Evolutionary conservation across 495 filamentous ascomycete genomes (phyloP).

Genomic region (Collariella sp.): DNA sequence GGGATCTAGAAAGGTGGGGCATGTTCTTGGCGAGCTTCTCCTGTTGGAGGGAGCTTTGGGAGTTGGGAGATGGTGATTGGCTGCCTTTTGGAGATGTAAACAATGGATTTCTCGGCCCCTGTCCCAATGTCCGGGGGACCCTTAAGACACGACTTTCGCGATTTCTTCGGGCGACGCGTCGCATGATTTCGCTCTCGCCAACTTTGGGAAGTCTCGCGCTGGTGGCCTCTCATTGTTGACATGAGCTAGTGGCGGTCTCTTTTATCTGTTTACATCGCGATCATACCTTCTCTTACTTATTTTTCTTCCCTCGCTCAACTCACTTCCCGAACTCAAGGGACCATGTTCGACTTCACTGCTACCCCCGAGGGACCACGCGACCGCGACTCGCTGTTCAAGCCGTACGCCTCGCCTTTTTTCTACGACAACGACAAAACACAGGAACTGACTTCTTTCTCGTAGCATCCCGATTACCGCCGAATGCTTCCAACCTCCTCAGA

Average conservation of each 20-base stretch:
- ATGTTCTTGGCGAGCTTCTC: neutral
- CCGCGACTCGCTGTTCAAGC: neutral
- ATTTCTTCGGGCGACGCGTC: conserved; percentile 11
- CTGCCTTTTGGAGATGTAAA: conserved; percentile 23
- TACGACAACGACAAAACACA: neutral
- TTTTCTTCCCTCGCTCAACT: conserved; percentile 2
- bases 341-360: conserved; percentile 3
- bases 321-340: neutral
- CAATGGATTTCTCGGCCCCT: conserved; percentile 8
- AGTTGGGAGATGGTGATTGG: conserved; percentile 12
- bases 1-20: neutral
- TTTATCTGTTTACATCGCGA: neutral
- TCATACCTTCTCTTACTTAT: neutral
- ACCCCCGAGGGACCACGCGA: neutral
- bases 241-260: neutral
- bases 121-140: neutral
- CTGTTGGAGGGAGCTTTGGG: neutral
- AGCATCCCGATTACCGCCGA: conserved; percentile 19
- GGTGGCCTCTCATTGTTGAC: conserved; percentile 4
- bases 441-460: conserved; percentile 1
- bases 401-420: conserved; percentile 1
- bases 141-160: conserved; percentile 11
- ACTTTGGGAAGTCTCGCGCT: neutral
- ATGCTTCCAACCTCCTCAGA: conserved; percentile 16
- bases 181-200: neutral